phyloP scores from a whole-genome alignment of 371 early-diverging fungal species.

The Thermomucor indicae-seudaticae region DNA sequence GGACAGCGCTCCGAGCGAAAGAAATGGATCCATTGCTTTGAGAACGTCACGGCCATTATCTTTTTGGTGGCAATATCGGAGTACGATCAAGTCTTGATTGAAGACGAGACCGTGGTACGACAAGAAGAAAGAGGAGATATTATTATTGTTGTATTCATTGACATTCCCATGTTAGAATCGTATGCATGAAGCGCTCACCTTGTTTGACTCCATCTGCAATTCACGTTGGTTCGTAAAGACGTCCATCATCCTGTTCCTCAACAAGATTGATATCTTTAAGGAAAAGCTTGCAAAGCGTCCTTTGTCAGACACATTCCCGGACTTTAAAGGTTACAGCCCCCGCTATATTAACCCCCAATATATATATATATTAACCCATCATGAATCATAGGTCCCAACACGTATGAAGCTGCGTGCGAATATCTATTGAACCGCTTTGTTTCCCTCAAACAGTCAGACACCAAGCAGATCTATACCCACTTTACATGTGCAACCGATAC shows the following conservation, averaged over 20 bases:
- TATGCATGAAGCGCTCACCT: constrained; percentile 93
- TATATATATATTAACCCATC: background rate
- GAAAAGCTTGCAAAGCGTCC: constrained; percentile 83
- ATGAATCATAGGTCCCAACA: constrained; percentile 8
- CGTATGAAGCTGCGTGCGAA: constrained; percentile 27
- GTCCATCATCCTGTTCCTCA: constrained; percentile 93
- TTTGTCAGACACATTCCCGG: constrained; percentile 68
- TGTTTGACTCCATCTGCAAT: constrained; percentile 97
- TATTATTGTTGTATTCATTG: background rate
- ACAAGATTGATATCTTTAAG: constrained; percentile 95
- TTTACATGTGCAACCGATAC: constrained; percentile 96
- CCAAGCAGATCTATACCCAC: constrained; percentile 81
- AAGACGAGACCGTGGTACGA: constrained; percentile 86
- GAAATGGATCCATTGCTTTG: constrained; percentile 96
- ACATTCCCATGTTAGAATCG: constrained; percentile 62
- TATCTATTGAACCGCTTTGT: constrained; percentile 67
- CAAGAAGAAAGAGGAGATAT: background rate
- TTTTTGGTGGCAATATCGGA: constrained; percentile 93
- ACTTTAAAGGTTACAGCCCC: constrained; percentile 54
- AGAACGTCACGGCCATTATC: constrained; percentile 93
- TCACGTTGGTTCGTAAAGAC: constrained; percentile 93
- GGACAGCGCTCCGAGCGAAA: constrained; percentile 94
- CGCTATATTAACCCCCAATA: background rate
- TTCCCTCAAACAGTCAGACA: constrained; percentile 68
- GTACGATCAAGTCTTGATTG: constrained; percentile 95